These are phyloP conservation scores for Fusarium pseudoanthophilum DNA, from an alignment of 2,329 filamentous ascomycete species.

Conservation along the genomic window DNA sequence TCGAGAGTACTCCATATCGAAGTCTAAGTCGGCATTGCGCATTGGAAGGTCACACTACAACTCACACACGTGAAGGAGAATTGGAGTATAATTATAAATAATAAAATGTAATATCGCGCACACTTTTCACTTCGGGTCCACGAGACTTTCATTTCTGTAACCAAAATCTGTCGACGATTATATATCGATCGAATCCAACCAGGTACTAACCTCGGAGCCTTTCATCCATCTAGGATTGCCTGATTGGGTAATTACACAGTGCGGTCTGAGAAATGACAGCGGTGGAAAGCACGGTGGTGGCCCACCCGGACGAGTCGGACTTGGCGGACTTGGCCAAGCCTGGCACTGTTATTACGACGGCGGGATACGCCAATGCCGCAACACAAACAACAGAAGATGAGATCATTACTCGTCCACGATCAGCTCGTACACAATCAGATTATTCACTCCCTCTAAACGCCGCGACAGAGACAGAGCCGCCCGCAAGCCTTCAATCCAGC, in stretches of 20 bases:
- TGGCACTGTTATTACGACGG: neutral
- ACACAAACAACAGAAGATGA: constrained; percentile 21
- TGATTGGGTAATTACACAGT: neutral
- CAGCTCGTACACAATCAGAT: neutral
- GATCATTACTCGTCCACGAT: constrained; percentile 15
- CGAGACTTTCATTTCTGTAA: neutral
- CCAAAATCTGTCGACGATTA: neutral
- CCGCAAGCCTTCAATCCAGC: neutral
- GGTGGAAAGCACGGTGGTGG: neutral
- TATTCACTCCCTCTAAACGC: neutral
- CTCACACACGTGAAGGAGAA: neutral
- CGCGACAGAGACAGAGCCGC: too few species aligned
- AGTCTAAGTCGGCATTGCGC: neutral
- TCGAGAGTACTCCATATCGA: neutral
- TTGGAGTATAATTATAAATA: neutral
- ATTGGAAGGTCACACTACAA: neutral
- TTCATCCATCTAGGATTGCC: neutral
- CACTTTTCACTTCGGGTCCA: neutral
- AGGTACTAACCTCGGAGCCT: neutral
- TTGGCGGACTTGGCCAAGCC: neutral
- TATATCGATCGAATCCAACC: neutral
- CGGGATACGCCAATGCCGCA: constrained; percentile 2
- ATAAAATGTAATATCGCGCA: neutral
- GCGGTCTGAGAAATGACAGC: neutral
- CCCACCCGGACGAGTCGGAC: constrained; percentile 8